Evolutionary conservation across 257 asterid species (phyloP).

Genomic region (Solanum pinnatisectum): DNA sequence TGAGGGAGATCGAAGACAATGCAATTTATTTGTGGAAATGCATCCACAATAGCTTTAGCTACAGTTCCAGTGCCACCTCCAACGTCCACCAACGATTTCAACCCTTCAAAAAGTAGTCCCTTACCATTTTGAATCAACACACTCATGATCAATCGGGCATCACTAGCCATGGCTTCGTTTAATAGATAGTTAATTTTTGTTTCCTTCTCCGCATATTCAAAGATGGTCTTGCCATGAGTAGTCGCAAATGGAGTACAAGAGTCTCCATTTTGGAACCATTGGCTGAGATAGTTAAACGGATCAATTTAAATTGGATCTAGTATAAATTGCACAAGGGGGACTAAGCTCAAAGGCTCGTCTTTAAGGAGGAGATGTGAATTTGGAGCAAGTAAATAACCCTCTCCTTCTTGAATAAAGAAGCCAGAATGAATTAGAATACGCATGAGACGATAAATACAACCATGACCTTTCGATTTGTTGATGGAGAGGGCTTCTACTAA

Average conservation of each 20-base stretch:
- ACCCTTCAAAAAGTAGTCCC: constrained; percentile 1
- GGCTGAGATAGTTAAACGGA: too few species aligned
- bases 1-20: neutral
- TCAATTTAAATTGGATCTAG: too few species aligned
- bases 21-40: constrained; percentile 4
- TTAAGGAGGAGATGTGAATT: neutral
- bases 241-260: neutral
- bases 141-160: neutral
- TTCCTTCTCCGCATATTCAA: neutral
- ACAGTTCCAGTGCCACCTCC: neutral
- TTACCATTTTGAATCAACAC: neutral
- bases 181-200: neutral
- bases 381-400: neutral
- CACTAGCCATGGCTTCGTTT: neutral
- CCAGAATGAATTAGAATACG: neutral
- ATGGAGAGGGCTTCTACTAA: constrained; percentile 2
- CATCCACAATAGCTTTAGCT: neutral
- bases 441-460: constrained; percentile 1
- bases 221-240: neutral
- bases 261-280: too few species aligned
- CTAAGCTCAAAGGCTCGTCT: neutral
- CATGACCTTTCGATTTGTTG: neutral
- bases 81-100: neutral
- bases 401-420: neutral
- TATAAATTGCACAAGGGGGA: neutral